Base-by-base conservation (phyloP, 2,329 filamentous ascomycete genomes). In the Nemania sp. region DNA sequence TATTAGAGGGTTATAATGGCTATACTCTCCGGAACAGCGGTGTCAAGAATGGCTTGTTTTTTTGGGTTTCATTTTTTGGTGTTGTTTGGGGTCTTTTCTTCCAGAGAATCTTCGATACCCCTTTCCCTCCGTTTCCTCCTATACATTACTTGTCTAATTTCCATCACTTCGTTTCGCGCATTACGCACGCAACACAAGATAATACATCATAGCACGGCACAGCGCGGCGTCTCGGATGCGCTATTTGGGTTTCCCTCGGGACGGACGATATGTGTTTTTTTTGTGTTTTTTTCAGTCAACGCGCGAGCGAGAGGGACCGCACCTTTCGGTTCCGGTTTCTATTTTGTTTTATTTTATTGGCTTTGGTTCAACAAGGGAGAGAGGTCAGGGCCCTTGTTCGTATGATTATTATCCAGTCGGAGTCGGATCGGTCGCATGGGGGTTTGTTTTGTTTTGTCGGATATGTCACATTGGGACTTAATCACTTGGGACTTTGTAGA, bases 51-150 rank as follows among this genome's bases (percentile, higher is more conserved):
- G 57, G 43, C 3, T 65, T 54, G 35, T 18, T 63, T 38, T 24
- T 18, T 18, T 51, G 10, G 7, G n/a, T n/a, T n/a, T n/a, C n/a
- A n/a, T 63, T 38, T 24, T 18, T 18, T 51, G 10, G 7, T 54
- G 35, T 18, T 63, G 27, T 24, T 18, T 18, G 43, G 10, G 7
- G n/a, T 22, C 27, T 35, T 38, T 32, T 35, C 13, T 32, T 57
- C 18, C 41, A 52, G 7, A 58, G 45, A 55, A 43, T 66, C 27
- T 51, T 64, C 45, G 68, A 70, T 70, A 70, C 68, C 68, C 68
- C n/a, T 53, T 55, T 67, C 57, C 35, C 24, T 53, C 27, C 11
- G 11, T n/a, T 22, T 5, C n/a, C 45, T 52, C 4, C 32, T 13
- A 35, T 24, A 15, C 22, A 15, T 58, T n/a, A n/a, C 29, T 45